These are phyloP conservation scores for Piper longum DNA, from an alignment of 164 flowering plant species.

Conservation along the genomic window DNA sequence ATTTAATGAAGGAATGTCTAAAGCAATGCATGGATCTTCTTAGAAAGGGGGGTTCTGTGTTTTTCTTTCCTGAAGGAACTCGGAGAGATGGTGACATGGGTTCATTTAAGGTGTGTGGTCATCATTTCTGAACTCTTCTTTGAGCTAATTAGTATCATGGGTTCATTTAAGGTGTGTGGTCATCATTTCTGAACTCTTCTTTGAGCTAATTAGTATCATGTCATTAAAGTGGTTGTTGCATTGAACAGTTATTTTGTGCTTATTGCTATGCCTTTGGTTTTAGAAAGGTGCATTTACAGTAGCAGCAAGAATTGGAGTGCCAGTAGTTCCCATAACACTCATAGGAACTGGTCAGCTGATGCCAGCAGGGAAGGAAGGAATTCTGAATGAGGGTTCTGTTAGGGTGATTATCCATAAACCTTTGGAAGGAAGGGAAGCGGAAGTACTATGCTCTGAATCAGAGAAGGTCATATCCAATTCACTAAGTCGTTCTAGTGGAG, in stretches of 20 bases:
- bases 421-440: slow-evolving; percentile 51
- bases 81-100: slow-evolving; percentile 72
- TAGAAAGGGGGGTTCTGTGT: slow-evolving; percentile 81
- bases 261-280: slow-evolving; percentile 1
- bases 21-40: slow-evolving; percentile 72
- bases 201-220: not conserved
- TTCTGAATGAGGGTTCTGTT: slow-evolving; percentile 49
- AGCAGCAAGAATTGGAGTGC: slow-evolving; percentile 73
- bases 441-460: slow-evolving; percentile 44
- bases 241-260: no score
- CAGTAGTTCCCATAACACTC: slow-evolving; percentile 82
- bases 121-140: not conserved
- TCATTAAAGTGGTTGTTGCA: not conserved
- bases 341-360: slow-evolving; percentile 88
- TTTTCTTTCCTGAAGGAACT: slow-evolving; percentile 96
- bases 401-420: slow-evolving; percentile 71
- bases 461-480: slow-evolving; percentile 40
- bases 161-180: slow-evolving; percentile 68
- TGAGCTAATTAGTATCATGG: slow-evolving; percentile 14
- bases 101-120: slow-evolving; percentile 61
- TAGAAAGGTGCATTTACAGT: slow-evolving; percentile 95
- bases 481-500: slow-evolving; percentile 24
- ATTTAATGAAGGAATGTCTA: slow-evolving; percentile 53
- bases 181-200: not conserved
- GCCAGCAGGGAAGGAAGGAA: slow-evolving; percentile 77